Evolutionary conservation across 2,329 filamentous ascomycete genomes (phyloP).

Genomic region (Penicillium sp.): DNA sequence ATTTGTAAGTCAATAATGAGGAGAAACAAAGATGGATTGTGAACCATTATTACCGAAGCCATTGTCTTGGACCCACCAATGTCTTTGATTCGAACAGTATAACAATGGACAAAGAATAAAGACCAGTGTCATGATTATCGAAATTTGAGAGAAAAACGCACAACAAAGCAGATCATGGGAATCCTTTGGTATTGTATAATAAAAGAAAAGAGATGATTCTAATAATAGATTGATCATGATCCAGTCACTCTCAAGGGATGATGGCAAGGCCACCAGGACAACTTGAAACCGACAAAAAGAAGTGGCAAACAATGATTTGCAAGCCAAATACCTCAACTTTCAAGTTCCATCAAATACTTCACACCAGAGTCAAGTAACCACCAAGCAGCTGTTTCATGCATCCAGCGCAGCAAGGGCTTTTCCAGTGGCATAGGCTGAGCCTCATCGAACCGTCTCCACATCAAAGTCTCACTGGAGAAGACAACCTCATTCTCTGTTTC

Average conservation of each 20-base stretch:
- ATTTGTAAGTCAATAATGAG: no score
- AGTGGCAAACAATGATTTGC: not conserved
- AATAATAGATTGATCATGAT: not conserved
- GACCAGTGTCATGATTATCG: no score
- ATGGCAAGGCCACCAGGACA: not conserved
- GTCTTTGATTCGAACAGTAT: not conserved
- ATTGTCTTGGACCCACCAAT: not conserved
- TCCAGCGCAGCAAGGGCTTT: slow-evolving; percentile 33
- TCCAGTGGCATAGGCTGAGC: slow-evolving; percentile 39
- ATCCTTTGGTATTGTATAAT: not conserved
- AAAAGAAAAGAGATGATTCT: not conserved
- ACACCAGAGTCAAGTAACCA: slow-evolving; percentile 46
- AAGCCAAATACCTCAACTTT: slow-evolving; percentile 9
- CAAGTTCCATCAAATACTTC: slow-evolving; percentile 37
- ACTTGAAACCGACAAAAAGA: not conserved
- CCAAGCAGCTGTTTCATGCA: slow-evolving; percentile 45
- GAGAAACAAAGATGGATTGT: not conserved
- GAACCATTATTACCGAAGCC: not conserved
- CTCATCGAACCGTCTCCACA: slow-evolving; percentile 37
- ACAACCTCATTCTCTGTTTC: slow-evolving; percentile 27
- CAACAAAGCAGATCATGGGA: not conserved
- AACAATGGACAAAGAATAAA: not conserved
- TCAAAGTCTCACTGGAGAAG: slow-evolving; percentile 39
- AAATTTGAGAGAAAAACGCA: not conserved
- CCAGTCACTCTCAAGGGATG: not conserved